Base-by-base conservation (phyloP, 371 early-diverging fungal species). In the Cokeromyces recurvatus region DNA sequence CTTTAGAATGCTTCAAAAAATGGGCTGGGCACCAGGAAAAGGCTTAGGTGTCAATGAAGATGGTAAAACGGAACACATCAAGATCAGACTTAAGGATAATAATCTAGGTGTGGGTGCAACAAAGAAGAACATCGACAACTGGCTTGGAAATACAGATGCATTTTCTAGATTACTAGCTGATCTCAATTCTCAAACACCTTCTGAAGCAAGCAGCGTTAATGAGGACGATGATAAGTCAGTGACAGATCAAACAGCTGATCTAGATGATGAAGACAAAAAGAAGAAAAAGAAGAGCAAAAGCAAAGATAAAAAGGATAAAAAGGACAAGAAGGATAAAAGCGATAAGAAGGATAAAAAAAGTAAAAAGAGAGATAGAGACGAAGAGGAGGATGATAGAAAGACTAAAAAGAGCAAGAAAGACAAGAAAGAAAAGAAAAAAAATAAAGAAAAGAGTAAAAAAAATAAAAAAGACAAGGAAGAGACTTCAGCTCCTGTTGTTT, bases 21-120 rank as follows among this genome's bases (percentile, higher is more conserved):
- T 95, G 94, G 97, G 97, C 1, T 97, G 97, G 97, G 66, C 78
- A 16, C 91, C 88, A 32, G 95, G 97, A 34, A 90, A 90, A 57
- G 97, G 97, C 14, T 77, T 97, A 1, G 97, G 97, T 22, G 77
- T 77, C 19, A 87, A 91, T 43, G 89, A 89, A 57, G 85, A 91
- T 57, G 96, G 95, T 48, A 69, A 66, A 32, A 68, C 77, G 39
- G 84, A 85, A 21, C 89, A 92, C 55, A 74, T 95, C 51, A 89
- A 89, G 66, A 84, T 92, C 46, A 66, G 67, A 31, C 62, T 88
- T 23, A 95, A 94, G 71, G 74, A 76, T 41, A 84, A 95, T 66
- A 83, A 71, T 36, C 61, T 84, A n/a, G 95, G 95, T 34, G 59
- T 96, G 15, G 96, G 96, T 16, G 94, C 93, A 6, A 87, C 85